These are phyloP conservation scores for Sisymbrium irio DNA, from an alignment of 345 rosid species.

Conservation along the genomic window DNA sequence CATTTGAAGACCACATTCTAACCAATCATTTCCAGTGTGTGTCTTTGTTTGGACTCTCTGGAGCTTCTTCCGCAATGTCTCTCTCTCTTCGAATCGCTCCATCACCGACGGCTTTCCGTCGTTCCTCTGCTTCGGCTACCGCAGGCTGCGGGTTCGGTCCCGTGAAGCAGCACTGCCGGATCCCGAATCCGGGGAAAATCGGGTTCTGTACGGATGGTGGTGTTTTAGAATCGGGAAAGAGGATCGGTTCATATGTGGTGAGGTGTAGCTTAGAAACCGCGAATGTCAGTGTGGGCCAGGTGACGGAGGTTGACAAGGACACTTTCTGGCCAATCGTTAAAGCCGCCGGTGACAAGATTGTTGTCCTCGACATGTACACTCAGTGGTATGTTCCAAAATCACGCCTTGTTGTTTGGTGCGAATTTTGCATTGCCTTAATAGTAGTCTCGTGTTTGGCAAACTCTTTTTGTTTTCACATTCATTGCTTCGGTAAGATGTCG, in stretches of 20 bases:
- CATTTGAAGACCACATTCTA: conserved; percentile 10
- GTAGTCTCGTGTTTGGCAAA: neutral
- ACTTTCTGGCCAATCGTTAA: conserved; percentile 93
- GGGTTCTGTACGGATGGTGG: conserved; percentile 2
- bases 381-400: conserved; percentile 57
- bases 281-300: conserved; percentile 67
- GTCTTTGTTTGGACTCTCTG: conserved; percentile 2
- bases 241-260: conserved; percentile 28
- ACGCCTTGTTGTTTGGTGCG: neutral
- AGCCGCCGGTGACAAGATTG: conserved; percentile 74
- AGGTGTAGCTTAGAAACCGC: conserved; percentile 70
- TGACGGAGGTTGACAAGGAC: conserved; percentile 80
- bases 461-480: neutral
- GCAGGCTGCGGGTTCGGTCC: neutral
- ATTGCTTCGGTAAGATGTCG: neutral
- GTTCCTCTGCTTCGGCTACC: conserved; percentile 30
- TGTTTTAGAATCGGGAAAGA: neutral
- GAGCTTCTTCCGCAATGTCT: conserved; percentile 32
- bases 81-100: conserved; percentile 34
- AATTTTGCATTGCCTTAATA: neutral
- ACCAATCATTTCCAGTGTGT: neutral
- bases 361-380: conserved; percentile 94
- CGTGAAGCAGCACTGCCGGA: conserved; percentile 7
- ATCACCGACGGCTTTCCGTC: conserved; percentile 33
- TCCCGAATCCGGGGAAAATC: conserved; percentile 10